Evolutionary conservation across 148 eudicot species (phyloP).

Genomic region (Rhododendron williamsianum): DNA sequence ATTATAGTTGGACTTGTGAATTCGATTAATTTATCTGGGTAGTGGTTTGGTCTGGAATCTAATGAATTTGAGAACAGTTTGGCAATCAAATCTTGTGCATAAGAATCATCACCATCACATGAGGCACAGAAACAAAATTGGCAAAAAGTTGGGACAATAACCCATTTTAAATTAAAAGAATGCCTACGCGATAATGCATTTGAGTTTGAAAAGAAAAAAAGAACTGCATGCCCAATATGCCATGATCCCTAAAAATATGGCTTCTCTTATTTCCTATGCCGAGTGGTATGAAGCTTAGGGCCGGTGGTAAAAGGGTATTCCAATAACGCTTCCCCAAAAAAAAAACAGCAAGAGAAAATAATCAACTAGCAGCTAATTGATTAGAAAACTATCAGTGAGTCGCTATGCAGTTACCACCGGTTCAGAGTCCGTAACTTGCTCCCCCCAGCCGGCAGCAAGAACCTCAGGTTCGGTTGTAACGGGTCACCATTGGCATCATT

Average conservation of each 20-base stretch:
- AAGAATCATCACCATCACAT: background rate
- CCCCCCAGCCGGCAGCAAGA: slow-evolving; percentile 12
- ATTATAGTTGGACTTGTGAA: too few relatives aligned
- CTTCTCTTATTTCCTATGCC: slow-evolving; percentile 7
- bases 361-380: background rate
- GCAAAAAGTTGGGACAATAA: background rate
- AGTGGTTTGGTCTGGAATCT: background rate
- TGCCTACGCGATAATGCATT: background rate
- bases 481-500: background rate
- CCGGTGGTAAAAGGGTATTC: background rate
- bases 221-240: background rate
- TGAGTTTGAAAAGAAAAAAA: background rate
- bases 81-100: background rate
- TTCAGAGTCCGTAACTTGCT: slow-evolving; percentile 17
- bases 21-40: background rate
- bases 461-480: slow-evolving; percentile 10
- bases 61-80: background rate
- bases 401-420: background rate
- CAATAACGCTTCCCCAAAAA: background rate
- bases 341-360: background rate
- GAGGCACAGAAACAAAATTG: background rate
- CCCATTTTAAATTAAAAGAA: background rate
- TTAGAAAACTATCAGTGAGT: background rate
- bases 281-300: background rate
- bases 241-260: background rate